Conservation (phyloP, 371 early-diverging fungal species). For the Mortierella sp. region DNA sequence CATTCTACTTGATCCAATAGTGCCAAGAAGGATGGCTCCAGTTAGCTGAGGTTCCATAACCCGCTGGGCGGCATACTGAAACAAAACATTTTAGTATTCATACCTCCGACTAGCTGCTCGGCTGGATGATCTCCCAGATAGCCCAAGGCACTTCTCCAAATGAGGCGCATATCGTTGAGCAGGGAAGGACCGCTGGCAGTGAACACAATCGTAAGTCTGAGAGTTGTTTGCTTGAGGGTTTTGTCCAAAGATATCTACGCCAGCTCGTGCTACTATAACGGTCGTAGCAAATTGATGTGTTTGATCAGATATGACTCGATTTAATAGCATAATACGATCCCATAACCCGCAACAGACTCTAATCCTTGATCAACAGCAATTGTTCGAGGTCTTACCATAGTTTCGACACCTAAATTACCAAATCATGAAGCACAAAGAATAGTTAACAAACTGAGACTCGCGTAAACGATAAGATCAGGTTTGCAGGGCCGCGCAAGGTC, state of each 20-base stretch:
- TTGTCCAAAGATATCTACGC: conserved; percentile 81
- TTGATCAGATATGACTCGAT: conserved; percentile 18
- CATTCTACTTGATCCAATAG: conserved; percentile 26
- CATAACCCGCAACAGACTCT: neutral
- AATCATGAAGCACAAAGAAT: neutral
- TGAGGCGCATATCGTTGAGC: conserved; percentile 88
- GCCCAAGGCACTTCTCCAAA: conserved; percentile 90
- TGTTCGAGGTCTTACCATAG: conserved; percentile 55
- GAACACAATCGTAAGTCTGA: conserved; percentile 82
- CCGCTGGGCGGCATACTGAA: neutral
- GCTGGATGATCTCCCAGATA: conserved; percentile 79
- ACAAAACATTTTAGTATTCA: neutral
- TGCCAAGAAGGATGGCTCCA: neutral
- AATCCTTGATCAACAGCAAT: neutral
- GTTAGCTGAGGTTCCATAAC: conserved; percentile 10
- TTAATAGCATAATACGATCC: neutral
- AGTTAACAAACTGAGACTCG: neutral
- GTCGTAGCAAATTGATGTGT: conserved; percentile 10
- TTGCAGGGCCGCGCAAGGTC: neutral
- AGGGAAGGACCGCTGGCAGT: conserved; percentile 83
- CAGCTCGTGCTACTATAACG: conserved; percentile 63
- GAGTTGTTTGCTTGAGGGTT: conserved; percentile 65
- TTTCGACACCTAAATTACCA: conserved; percentile 59
- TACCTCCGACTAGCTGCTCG: conserved; percentile 74
- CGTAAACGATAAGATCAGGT: neutral